A percentile compares a stretch with the other conserved stretches of the same genome.
Evolutionary conservation across 1,284 basidiomycete genomes (phyloP).

Genomic region (Marasmius oreades): DNA sequence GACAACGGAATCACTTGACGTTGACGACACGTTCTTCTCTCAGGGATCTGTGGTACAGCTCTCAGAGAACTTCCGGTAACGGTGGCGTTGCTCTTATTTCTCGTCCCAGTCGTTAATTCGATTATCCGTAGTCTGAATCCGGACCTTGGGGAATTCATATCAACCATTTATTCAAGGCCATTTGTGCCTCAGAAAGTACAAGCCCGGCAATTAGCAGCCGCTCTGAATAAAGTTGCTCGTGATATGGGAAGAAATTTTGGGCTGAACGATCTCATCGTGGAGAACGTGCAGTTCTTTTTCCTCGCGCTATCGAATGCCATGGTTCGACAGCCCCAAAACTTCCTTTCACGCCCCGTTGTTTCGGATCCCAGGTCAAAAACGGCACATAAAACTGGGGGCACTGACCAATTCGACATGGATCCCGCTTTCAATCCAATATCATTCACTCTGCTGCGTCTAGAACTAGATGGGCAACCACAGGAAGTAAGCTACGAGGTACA

Average conservation of each 20-base stretch:
- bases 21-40: conserved; percentile 11
- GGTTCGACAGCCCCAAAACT: conserved; percentile 32
- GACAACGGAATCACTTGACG: conserved; percentile 8
- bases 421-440: conserved; percentile 33
- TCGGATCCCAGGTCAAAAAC: too few relatives aligned
- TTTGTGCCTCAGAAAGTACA: conserved; percentile 46
- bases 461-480: conserved; percentile 24
- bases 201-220: conserved; percentile 33
- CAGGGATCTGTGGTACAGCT: conserved; percentile 41
- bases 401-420: conserved; percentile 1
- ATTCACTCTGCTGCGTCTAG: conserved; percentile 35
- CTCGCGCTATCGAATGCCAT: conserved; percentile 36
- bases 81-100: not conserved
- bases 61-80: conserved; percentile 44
- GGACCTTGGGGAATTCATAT: conserved; percentile 47
- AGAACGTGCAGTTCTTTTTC: conserved; percentile 29
- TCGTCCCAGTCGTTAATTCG: not conserved
- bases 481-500: conserved; percentile 40
- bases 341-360: conserved; percentile 27
- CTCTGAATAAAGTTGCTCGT: conserved; percentile 27
- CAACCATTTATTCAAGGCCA: conserved; percentile 42
- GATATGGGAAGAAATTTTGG: conserved; percentile 18
- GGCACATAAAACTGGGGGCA: not conserved
- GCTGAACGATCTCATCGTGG: conserved; percentile 22
- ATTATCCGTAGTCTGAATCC: conserved; percentile 36